phyloP scores from a whole-genome alignment of 441 rosid genomes.

The Gossypium schwendimanii region DNA sequence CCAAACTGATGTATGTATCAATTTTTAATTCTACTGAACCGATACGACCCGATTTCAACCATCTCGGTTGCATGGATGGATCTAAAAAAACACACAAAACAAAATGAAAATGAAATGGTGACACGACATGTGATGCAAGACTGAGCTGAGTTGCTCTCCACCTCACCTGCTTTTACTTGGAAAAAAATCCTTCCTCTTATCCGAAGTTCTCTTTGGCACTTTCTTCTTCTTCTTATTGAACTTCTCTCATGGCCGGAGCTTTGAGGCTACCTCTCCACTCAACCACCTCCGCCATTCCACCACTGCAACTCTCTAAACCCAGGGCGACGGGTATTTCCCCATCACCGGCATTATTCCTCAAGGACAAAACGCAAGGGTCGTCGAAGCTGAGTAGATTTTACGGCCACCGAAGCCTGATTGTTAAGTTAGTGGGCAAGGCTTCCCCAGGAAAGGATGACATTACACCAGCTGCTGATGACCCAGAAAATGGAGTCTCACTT shows the following conservation, averaged over 20 bases:
- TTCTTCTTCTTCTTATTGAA: not conserved
- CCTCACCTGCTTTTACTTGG: not conserved
- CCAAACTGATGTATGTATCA: too few species aligned
- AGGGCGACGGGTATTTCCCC: not conserved
- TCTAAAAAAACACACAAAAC: too few species aligned
- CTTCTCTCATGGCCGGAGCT: constrained; percentile 24
- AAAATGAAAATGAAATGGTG: not conserved
- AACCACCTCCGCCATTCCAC: constrained; percentile 7
- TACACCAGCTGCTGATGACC: constrained; percentile 1
- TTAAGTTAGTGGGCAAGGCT: not conserved
- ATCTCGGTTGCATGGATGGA: too few species aligned
- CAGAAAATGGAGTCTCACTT: constrained; percentile 18
- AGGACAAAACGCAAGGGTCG: not conserved
- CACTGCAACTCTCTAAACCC: not conserved
- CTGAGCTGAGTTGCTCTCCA: not conserved
- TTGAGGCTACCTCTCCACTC: constrained; percentile 15
- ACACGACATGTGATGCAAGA: not conserved
- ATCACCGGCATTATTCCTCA: not conserved
- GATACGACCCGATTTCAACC: too few species aligned
- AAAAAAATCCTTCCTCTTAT: not conserved
- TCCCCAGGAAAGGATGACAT: not conserved
- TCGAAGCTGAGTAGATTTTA: not conserved
- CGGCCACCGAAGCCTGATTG: not conserved
- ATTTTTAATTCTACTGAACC: too few species aligned
- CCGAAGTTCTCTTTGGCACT: not conserved